These are phyloP conservation scores for Elsinoe necatrix DNA, from an alignment of 2,329 filamentous ascomycete genomes.

Conservation along the genomic window DNA sequence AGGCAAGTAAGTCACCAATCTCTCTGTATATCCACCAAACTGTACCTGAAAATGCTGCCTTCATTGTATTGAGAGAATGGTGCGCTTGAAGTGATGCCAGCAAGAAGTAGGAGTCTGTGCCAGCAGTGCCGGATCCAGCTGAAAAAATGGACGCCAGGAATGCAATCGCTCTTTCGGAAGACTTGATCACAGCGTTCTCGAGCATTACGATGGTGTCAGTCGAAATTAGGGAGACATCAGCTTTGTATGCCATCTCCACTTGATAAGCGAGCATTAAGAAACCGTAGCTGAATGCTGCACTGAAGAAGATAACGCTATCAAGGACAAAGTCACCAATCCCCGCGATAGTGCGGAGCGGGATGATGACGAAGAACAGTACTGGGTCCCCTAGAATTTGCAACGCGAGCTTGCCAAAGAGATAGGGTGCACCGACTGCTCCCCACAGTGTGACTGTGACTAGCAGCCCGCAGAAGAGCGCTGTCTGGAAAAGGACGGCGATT, in stretches of 20 bases:
- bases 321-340: constrained; percentile 69
- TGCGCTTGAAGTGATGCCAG: constrained; percentile 18
- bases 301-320: constrained; percentile 60
- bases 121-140: neutral
- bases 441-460: constrained; percentile 82
- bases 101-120: constrained; percentile 14
- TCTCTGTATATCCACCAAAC: neutral
- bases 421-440: constrained; percentile 79
- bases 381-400: constrained; percentile 75
- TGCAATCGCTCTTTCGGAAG: neutral
- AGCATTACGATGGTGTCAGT: constrained; percentile 1
- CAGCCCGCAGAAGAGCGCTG: constrained; percentile 87
- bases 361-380: constrained; percentile 53
- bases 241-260: neutral
- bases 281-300: constrained; percentile 24
- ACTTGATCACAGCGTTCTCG: neutral
- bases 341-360: constrained; percentile 65
- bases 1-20: neutral
- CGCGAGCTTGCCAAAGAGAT: constrained; percentile 79
- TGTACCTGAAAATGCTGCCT: neutral
- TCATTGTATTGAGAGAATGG: constrained; percentile 15
- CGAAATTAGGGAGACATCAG: neutral
- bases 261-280: neutral
- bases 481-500: constrained; percentile 81
- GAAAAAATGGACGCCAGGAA: constrained; percentile 7